These are phyloP conservation scores for Sphenostylis stenocarpa DNA, from an alignment of 306 rosid genomes.

Conservation along the genomic window DNA sequence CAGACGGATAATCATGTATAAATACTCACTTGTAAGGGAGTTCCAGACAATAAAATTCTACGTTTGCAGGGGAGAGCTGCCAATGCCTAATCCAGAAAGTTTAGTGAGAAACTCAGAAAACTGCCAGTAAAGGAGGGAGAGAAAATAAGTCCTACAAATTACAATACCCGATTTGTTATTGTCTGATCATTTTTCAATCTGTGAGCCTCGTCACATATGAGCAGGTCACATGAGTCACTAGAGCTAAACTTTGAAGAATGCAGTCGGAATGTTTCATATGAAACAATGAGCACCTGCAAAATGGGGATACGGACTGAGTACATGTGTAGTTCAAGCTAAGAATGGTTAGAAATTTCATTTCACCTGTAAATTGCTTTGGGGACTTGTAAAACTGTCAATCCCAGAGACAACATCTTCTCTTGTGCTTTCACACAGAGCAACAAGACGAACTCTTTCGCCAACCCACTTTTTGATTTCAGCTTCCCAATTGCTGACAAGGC, in stretches of 20 bases:
- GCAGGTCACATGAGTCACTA: slow-evolving; percentile 79
- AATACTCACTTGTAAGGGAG: slow-evolving; percentile 88
- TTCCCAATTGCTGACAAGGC: slow-evolving; percentile 99
- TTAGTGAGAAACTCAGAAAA: slow-evolving; percentile 20
- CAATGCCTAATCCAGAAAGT: slow-evolving; percentile 68
- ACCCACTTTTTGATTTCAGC: slow-evolving; percentile 94
- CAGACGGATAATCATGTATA: slow-evolving; percentile 10
- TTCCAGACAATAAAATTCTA: slow-evolving; percentile 88
- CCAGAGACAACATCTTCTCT: slow-evolving; percentile 83
- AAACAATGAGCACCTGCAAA: slow-evolving; percentile 80
- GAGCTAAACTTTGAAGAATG: slow-evolving; percentile 77
- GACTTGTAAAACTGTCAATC: slow-evolving; percentile 68
- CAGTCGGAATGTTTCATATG: slow-evolving; percentile 95
- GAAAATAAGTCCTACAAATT: neutral
- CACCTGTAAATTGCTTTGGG: slow-evolving; percentile 64
- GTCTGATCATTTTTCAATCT: slow-evolving; percentile 96
- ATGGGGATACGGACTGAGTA: slow-evolving; percentile 18
- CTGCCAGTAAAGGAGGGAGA: neutral
- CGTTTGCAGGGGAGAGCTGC: slow-evolving; percentile 85
- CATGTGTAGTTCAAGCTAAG: slow-evolving; percentile 17
- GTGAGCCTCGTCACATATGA: slow-evolving; percentile 98
- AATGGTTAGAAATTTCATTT: slow-evolving; percentile 23
- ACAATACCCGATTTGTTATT: slow-evolving; percentile 81
- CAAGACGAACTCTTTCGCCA: slow-evolving; percentile 73
- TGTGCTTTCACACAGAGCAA: slow-evolving; percentile 88